Conservation (phyloP, 129 eudicot genomes). For the Escallonia herrerae region DNA sequence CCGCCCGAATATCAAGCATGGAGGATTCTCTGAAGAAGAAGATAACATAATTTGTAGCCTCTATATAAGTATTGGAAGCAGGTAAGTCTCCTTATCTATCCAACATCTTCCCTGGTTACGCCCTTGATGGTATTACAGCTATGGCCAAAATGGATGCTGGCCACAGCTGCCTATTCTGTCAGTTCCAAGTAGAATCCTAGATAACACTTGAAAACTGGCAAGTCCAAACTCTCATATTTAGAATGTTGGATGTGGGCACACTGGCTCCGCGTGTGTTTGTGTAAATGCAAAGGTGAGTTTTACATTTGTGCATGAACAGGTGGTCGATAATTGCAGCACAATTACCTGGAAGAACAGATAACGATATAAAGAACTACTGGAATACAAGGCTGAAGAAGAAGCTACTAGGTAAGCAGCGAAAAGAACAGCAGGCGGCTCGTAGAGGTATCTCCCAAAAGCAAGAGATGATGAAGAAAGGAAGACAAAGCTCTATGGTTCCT, state of each 20-base stretch:
- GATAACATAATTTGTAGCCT: conserved; percentile 80
- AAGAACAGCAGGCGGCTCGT: conserved; percentile 33
- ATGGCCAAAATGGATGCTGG: no score
- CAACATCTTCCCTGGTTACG: no score
- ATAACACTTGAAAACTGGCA: no score
- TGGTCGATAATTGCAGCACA: conserved; percentile 96
- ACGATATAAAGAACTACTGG: conserved; percentile 92
- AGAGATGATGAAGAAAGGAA: conserved; percentile 32
- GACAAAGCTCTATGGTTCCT: conserved; percentile 24
- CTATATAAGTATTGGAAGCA: conserved; percentile 86
- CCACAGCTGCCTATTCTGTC: no score
- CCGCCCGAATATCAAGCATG: conserved; percentile 88
- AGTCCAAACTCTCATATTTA: background rate
- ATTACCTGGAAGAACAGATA: conserved; percentile 84
- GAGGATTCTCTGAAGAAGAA: conserved; percentile 90
- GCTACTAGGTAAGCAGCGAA: conserved; percentile 68
- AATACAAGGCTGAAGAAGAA: conserved; percentile 81
- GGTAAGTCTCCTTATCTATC: conserved; percentile 28
- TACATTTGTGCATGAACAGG: conserved; percentile 28
- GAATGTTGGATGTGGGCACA: background rate
- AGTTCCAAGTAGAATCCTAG: no score
- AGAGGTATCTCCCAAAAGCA: conserved; percentile 10
- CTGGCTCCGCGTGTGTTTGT: background rate
- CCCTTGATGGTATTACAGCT: no score
- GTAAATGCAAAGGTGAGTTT: conserved; percentile 30